Base-by-base conservation (phyloP, 2,329 filamentous ascomycete genomes). In the Aspergillus glaucus region DNA sequence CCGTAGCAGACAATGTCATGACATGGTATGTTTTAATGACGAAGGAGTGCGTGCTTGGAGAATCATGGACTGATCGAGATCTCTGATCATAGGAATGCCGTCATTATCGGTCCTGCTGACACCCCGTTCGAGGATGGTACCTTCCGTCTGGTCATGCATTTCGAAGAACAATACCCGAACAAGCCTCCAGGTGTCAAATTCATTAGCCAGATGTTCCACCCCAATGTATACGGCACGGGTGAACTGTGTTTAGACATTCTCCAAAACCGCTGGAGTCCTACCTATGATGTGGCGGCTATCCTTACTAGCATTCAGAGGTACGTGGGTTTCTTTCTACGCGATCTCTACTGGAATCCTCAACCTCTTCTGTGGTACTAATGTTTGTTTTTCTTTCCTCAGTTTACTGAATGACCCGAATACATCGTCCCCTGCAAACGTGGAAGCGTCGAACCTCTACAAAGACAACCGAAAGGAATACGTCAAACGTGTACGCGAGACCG, bases 141-240 rank as follows among this genome's bases (percentile, higher is more conserved):
- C 19, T 98, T 98, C 70, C 81, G 92, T 57, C 84, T 98, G 9
- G 91, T 97, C 45, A 97, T 98, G 92, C 90, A 96, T 66, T 98
- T 98, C 61, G 93, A 97, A 67, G 93, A 98, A 70, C 91, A 95
- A 64, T 98, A 98, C 63, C 93, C 93, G 26, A 98, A 97, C 75
- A 97, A 97, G 70, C 93, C 93, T 4, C 93, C 93, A 0, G 87
- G 90, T 30, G 93, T 97, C 73, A 97, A 97, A 67, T 98, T 98
- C 69, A 95, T 98, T 68, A 95, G 88, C 71, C 84, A 93, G 69
- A 98, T 98, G 93, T 98, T 98, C 71, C 93, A 98, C 63, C 93
- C 93, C 15, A 98, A 98, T 65, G 93, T 98, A 49, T 98, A 98
- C 68, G 91, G 88, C 46, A 97, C 91, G 0, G 93, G 93, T 53